Percentiles rank a stretch among this genome's conserved stretches.
phyloP scores from a whole-genome alignment of 805 yeast species.

The Komagataella ulmi region DNA sequence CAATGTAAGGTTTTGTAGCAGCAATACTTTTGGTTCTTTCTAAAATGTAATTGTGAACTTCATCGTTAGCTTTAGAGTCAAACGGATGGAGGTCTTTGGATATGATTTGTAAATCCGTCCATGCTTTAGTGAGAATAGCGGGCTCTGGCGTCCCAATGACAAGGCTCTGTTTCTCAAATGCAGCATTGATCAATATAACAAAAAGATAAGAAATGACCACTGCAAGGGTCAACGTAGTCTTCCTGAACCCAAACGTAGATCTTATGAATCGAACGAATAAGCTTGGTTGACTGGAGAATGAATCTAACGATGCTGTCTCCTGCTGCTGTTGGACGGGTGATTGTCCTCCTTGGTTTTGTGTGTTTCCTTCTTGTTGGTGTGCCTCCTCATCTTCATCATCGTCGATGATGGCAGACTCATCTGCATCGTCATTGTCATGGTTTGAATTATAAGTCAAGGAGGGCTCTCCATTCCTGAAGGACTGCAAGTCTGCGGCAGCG shows the following conservation, averaged over 20 bases:
- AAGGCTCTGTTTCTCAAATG: conserved; percentile 27
- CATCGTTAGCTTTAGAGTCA: conserved; percentile 62
- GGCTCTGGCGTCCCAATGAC: conserved; percentile 28
- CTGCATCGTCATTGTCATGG: background rate
- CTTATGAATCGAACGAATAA: conserved; percentile 18
- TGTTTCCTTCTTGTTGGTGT: background rate
- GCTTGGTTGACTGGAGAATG: conserved; percentile 6
- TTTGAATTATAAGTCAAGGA: background rate
- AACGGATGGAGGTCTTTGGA: conserved; percentile 66
- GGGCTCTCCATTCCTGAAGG: background rate
- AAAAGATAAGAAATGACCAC: conserved; percentile 32
- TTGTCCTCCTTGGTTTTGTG: background rate
- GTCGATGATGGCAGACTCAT: conserved; percentile 3
- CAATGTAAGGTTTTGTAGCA: conserved; percentile 15
- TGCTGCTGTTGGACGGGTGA: background rate
- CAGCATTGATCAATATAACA: conserved; percentile 18
- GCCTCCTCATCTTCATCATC: background rate
- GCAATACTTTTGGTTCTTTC: conserved; percentile 25
- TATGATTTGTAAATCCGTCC: conserved; percentile 64
- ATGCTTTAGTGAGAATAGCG: conserved; percentile 28
- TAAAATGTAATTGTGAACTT: conserved; percentile 55
- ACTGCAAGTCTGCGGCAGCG: background rate
- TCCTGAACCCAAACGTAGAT: conserved; percentile 55
- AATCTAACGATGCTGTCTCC: background rate
- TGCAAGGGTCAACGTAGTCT: conserved; percentile 51